Evolutionary conservation across 1,284 basidiomycete species (phyloP).

Genomic region (Termitomyces sp.): DNA sequence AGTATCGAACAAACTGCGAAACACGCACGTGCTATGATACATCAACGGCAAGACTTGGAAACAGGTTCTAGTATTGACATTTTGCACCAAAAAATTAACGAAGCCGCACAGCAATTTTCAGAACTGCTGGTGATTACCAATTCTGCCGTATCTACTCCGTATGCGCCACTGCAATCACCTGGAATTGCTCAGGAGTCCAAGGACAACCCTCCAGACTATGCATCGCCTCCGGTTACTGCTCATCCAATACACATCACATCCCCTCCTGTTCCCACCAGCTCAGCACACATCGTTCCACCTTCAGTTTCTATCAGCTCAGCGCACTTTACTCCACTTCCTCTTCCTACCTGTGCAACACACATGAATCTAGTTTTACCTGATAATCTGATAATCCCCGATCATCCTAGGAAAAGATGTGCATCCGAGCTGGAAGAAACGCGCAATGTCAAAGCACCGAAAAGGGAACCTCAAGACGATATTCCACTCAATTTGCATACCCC

Average conservation of each 20-base stretch:
- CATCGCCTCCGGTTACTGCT: slow-evolving; percentile 13
- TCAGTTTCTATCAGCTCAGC: slow-evolving; percentile 16
- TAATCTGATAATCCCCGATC: slow-evolving; percentile 25
- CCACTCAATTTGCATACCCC: slow-evolving; percentile 24
- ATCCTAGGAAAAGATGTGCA: slow-evolving; percentile 61
- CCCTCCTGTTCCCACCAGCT: slow-evolving; percentile 13
- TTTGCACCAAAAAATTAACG: slow-evolving; percentile 33
- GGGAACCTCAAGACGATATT: slow-evolving; percentile 60
- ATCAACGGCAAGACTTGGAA: slow-evolving; percentile 27
- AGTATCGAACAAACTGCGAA: slow-evolving; percentile 39
- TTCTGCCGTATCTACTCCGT: slow-evolving; percentile 14
- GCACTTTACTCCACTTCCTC: slow-evolving; percentile 19
- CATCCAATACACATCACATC: slow-evolving; percentile 20
- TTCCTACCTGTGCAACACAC: slow-evolving; percentile 16
- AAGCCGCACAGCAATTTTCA: slow-evolving; percentile 35
- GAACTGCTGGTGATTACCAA: slow-evolving; percentile 24
- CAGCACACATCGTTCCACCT: slow-evolving; percentile 6
- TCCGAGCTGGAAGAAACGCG: slow-evolving; percentile 59
- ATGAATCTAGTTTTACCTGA: slow-evolving; percentile 20
- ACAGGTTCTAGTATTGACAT: slow-evolving; percentile 33
- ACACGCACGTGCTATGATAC: slow-evolving; percentile 33
- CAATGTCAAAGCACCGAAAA: slow-evolving; percentile 58
- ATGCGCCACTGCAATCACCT: slow-evolving; percentile 16
- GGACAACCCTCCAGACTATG: slow-evolving; percentile 15
- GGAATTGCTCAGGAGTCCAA: slow-evolving; percentile 13